Evolutionary conservation across 192 early-diverging fungal species (phyloP), one percentile per base, ranked within the genome.

Genomic region (Coemansia sp.): DNA sequence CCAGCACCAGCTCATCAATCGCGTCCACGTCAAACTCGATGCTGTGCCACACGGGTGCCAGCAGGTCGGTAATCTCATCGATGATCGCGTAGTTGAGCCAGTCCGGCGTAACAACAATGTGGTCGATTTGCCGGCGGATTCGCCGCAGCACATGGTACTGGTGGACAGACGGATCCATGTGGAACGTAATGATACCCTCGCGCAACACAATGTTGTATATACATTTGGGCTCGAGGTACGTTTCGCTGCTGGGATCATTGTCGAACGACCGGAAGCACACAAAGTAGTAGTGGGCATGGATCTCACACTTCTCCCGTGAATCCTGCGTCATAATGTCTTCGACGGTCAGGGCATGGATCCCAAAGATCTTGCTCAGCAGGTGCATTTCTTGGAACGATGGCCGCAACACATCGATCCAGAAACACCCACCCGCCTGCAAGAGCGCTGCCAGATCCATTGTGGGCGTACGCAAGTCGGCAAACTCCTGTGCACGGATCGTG

Each of bases 51-150:
- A 92, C 72, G 9, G 94, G 92, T 25, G 87, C 86, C 55, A 96
- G 91, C 17, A 82, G 78, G 59, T 98, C 96, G 5, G 89, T 92
- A 44, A 98, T 88, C 49, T 94, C 92, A 67, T 98, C 95, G 51
- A 98, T 80, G 11, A 98, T 59, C 1, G 91, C 91, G 51, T 98
- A 98, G 73, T 89, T 91, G 44, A 98, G 85, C 95, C 95, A 98
- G 65, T 98, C 93, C 1, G 90, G 85, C 14, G 88, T 90, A 7
- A 96, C 81, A 18, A 82, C 81, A 23, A 92, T 83, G 54, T 95
- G 92, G 29, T 85, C 80, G 28, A 80, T 79, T 47, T 94, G 78
- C 30, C 94, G 91, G 9, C 84, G 83, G 34, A 98, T 86, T 1
- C 95, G 83, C 10, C 76, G 69, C 13, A 90, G 74, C 13, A 98